Evolutionary conservation across 2,329 filamentous ascomycete species (phyloP).

Genomic region (Cyphellophora europaea): DNA sequence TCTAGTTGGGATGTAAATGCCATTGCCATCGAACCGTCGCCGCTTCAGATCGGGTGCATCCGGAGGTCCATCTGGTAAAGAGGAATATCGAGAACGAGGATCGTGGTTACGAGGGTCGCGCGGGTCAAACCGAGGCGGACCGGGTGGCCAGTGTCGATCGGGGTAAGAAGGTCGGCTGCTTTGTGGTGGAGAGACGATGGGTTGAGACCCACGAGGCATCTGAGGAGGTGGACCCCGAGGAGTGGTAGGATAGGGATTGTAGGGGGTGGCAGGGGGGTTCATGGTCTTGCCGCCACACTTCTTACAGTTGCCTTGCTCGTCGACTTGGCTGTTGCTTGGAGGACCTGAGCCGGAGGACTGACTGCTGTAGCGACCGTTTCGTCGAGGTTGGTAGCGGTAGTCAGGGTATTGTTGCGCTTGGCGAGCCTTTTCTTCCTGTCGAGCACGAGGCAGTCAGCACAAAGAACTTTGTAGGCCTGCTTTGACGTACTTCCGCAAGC

Average conservation of each 20-base stretch:
- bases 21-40: slow-evolving; percentile 47
- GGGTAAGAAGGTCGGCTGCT: not conserved
- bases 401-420: slow-evolving; percentile 86
- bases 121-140: not conserved
- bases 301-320: slow-evolving; percentile 12
- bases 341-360: slow-evolving; percentile 13
- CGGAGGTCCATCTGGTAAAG: slow-evolving; percentile 6
- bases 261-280: slow-evolving; percentile 33
- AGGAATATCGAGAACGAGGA: slow-evolving; percentile 13
- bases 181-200: not conserved
- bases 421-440: slow-evolving; percentile 73
- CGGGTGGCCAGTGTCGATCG: not conserved
- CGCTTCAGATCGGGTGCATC: slow-evolving; percentile 49
- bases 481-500: slow-evolving; percentile 60
- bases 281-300: slow-evolving; percentile 36
- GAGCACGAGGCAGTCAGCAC: slow-evolving; percentile 10
- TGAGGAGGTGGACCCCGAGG: not conserved
- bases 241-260: slow-evolving; percentile 23
- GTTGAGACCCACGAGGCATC: not conserved
- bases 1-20: slow-evolving; percentile 30
- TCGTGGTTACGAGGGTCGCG: slow-evolving; percentile 13
- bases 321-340: slow-evolving; percentile 17
- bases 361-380: slow-evolving; percentile 39
- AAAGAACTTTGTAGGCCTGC: slow-evolving; percentile 13
- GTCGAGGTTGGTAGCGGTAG: slow-evolving; percentile 81